Evolutionary conservation across 345 rosid species (phyloP).

Genomic region (Turnera subulata): DNA sequence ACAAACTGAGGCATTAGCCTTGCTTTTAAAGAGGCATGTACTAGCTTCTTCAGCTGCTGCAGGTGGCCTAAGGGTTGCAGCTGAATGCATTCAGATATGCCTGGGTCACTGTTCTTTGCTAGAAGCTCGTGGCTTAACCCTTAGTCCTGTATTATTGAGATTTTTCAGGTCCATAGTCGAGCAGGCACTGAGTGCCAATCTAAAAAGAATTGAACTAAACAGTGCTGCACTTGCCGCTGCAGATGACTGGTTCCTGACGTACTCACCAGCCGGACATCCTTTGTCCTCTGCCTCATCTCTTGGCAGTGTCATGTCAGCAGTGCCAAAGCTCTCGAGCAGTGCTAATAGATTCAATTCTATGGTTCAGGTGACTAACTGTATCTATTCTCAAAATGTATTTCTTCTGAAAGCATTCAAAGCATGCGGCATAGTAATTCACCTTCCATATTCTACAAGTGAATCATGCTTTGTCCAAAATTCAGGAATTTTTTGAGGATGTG

Average conservation of each 20-base stretch:
- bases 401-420: neutral
- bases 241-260: slow-evolving; percentile 73
- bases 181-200: slow-evolving; percentile 55
- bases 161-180: slow-evolving; percentile 61
- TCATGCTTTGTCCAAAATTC: slow-evolving; percentile 11
- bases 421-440: neutral
- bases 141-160: slow-evolving; percentile 70
- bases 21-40: slow-evolving; percentile 58
- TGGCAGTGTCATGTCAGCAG: slow-evolving; percentile 29
- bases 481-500: slow-evolving; percentile 83
- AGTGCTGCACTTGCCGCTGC: slow-evolving; percentile 79
- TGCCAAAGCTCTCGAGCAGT: slow-evolving; percentile 73
- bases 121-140: slow-evolving; percentile 83
- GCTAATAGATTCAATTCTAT: slow-evolving; percentile 71
- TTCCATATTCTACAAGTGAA: neutral
- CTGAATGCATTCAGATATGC: slow-evolving; percentile 69
- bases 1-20: slow-evolving; percentile 58
- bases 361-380: slow-evolving; percentile 57
- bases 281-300: slow-evolving; percentile 40
- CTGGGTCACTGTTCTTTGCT: slow-evolving; percentile 68
- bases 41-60: slow-evolving; percentile 76
- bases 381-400: neutral
- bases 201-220: slow-evolving; percentile 73
- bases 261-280: slow-evolving; percentile 49
- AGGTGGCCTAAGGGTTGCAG: slow-evolving; percentile 61